Percentiles rank a stretch among this genome's conserved stretches.
These are phyloP conservation scores for Eutreptiella sp. DNA, from an alignment of 208 protist genomes.

Conservation along the genomic window DNA sequence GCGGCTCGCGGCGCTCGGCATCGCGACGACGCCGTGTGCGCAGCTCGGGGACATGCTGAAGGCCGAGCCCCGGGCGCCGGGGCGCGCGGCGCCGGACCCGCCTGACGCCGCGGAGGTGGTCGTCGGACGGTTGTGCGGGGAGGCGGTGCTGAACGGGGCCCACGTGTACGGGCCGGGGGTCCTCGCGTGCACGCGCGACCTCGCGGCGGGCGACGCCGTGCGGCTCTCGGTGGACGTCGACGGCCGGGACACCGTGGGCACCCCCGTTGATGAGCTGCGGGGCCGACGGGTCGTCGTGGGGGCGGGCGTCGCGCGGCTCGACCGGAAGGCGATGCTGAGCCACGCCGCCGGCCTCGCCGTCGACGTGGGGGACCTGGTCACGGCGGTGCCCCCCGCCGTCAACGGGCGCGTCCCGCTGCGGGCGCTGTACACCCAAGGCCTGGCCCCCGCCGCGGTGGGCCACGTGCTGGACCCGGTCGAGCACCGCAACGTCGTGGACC, in stretches of 20 bases:
- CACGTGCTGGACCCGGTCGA: slow-evolving; percentile 4
- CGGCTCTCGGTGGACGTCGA: background rate
- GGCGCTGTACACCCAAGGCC: slow-evolving; percentile 54
- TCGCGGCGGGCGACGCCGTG: background rate
- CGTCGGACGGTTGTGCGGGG: slow-evolving; percentile 34
- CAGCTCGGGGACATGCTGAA: too few relatives aligned
- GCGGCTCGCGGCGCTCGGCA: too few relatives aligned
- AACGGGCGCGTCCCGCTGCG: too few relatives aligned
- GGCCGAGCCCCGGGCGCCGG: too few relatives aligned
- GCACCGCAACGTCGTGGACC: background rate
- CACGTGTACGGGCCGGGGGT: slow-evolving; percentile 32
- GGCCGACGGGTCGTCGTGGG: too few relatives aligned
- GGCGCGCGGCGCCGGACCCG: background rate
- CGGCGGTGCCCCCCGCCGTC: too few relatives aligned
- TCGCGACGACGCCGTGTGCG: too few relatives aligned
- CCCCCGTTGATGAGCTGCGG: background rate
- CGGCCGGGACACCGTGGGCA: background rate
- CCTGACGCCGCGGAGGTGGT: slow-evolving; percentile 20
- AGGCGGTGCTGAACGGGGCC: slow-evolving; percentile 38
- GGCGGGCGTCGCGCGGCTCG: too few relatives aligned
- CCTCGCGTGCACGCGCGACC: background rate
- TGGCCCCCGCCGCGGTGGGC: slow-evolving; percentile 47
- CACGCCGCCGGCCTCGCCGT: too few relatives aligned
- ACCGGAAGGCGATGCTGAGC: too few relatives aligned
- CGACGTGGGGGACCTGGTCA: too few relatives aligned